Base-by-base conservation (phyloP, 1,284 basidiomycete genomes). In the Psilocybe mexicana region DNA sequence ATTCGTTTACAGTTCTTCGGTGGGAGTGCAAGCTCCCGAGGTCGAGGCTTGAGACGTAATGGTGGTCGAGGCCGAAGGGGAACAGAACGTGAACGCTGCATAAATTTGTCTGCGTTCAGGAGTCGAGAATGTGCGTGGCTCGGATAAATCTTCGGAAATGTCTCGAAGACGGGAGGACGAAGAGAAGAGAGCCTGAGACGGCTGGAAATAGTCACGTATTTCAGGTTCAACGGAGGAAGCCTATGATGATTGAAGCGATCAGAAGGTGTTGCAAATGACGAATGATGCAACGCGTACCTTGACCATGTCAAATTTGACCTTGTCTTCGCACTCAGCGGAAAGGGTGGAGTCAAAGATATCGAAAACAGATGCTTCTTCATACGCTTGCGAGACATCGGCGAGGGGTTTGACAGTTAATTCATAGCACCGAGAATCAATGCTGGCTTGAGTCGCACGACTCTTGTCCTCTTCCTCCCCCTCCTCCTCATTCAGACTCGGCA, bases 1-100 rank as follows among this genome's bases (percentile, higher is more conserved):
- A 53, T 26, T 54, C 11, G 43, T 43, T 30, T 46, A 57, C 51
- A 51, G 52, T 43, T 59, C 55, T 45, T 54, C 47, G 26, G 55
- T 51, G 36, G 67, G 69, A 49, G 76, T 67, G 51, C 72, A 58
- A 58, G 66, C 71, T 55, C 60, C 64, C 54, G 71, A 62, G 53
- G 72, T 67, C 7, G 68, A 69, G 25, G 66, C 63, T 60, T 77
- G 74, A 63, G 69, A 77, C 70, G 78, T 80, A 47, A 84, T 83
- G 57, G 81, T 72, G 54, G 79, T 79, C 0, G 81, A 76, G 10
- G 83, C 82, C 1, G 86, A 86, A 2, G 88, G 88, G 0, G 87
- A 85, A 5, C 82, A 80, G 74, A 91, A 91, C 3, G 88, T 91
- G 69, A 91, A 91, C 1, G 85, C 77, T n/a, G 86, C 79, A 67